Conservation (phyloP, 106 monocot genomes). For the Dioscorea dumetorum region DNA sequence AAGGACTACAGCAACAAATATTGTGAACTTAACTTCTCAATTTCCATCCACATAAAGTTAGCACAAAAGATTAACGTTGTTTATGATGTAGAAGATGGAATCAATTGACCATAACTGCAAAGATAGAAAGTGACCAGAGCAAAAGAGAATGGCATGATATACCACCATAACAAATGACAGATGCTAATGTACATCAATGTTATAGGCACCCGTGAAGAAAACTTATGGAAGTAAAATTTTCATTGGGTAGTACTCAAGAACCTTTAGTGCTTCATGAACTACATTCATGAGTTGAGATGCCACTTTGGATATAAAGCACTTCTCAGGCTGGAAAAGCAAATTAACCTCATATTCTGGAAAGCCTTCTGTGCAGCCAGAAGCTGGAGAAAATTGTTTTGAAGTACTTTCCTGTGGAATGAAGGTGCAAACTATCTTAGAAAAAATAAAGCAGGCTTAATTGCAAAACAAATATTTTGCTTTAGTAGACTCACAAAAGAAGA, state of each 20-base stretch:
- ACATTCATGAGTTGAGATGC: conserved; percentile 69
- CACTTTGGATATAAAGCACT: conserved; percentile 63
- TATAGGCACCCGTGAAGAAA: too few species aligned
- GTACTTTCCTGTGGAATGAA: conserved; percentile 21
- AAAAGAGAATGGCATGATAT: too few species aligned
- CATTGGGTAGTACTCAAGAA: conserved; percentile 1
- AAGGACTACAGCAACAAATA: too few species aligned
- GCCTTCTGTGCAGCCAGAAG: conserved; percentile 20
- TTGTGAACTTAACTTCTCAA: too few species aligned
- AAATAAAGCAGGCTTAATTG: background rate
- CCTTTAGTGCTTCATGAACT: conserved; percentile 87
- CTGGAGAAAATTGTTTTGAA: conserved; percentile 16
- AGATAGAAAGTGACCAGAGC: too few species aligned
- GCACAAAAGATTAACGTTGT: too few species aligned
- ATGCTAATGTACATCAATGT: too few species aligned
- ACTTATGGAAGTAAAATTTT: background rate
- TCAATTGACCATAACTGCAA: too few species aligned
- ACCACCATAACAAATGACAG: too few species aligned
- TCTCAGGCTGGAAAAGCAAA: conserved; percentile 73
- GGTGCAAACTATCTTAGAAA: background rate
- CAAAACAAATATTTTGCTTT: background rate
- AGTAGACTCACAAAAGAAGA: conserved; percentile 45
- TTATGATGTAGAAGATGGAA: too few species aligned
- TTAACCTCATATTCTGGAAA: conserved; percentile 32
- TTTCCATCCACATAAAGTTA: too few species aligned